Evolutionary conservation across 148 eudicot species (phyloP).

Genomic region (Bassia scoparia): DNA sequence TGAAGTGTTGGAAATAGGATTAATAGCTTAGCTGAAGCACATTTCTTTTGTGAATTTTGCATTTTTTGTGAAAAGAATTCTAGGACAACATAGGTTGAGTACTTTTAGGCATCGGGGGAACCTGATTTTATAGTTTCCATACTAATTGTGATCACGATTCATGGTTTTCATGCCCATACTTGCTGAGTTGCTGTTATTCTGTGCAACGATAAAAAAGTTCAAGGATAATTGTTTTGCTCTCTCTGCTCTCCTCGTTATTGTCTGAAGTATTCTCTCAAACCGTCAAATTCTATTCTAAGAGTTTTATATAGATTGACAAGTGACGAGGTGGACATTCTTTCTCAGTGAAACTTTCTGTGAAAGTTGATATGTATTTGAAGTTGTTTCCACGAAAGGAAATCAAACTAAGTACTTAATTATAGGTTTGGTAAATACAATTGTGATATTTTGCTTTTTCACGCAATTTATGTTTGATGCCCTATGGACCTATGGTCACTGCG

Average conservation of each 20-base stretch:
- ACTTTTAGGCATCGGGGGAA: not conserved
- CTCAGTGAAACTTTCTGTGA: not conserved
- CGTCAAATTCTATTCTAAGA: too few species aligned
- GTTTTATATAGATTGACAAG: too few species aligned
- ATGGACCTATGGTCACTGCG: too few species aligned
- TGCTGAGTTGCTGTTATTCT: not conserved
- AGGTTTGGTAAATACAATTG: too few species aligned
- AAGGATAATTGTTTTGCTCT: not conserved
- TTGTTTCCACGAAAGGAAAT: too few species aligned
- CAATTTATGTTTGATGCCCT: too few species aligned
- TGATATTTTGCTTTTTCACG: too few species aligned
- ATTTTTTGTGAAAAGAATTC: conserved; percentile 7
- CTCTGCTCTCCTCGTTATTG: not conserved
- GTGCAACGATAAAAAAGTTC: not conserved
- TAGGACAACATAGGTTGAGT: conserved; percentile 1
- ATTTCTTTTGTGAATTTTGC: not conserved
- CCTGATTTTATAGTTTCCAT: not conserved
- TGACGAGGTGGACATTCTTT: too few species aligned
- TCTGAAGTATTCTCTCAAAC: too few species aligned
- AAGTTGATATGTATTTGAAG: too few species aligned
- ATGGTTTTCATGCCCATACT: not conserved
- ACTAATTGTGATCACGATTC: not conserved
- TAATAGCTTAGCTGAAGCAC: conserved; percentile 10
- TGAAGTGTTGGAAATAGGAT: not conserved
- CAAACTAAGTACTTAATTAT: too few species aligned